Conservation (phyloP, 805 yeast genomes). For the Spathaspora boniae region DNA sequence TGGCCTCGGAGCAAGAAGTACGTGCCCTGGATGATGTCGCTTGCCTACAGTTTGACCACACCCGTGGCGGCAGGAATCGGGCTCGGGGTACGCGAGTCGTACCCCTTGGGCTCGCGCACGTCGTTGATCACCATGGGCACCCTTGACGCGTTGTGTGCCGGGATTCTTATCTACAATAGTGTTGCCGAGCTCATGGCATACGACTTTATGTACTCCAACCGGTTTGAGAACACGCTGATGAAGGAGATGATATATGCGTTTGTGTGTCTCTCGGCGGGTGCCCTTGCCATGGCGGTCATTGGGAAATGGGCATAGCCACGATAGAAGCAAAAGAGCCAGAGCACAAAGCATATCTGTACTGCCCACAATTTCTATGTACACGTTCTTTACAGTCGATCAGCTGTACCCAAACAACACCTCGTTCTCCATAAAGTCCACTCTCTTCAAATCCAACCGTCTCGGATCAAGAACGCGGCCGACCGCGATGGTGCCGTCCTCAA, state of each 20-base stretch:
- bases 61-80: constrained; percentile 36
- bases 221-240: constrained; percentile 18
- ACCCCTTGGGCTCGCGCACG: constrained; percentile 30
- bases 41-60: constrained; percentile 27
- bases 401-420: constrained; percentile 21
- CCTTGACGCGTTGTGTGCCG: constrained; percentile 34
- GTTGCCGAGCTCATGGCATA: constrained; percentile 38
- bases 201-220: constrained; percentile 32
- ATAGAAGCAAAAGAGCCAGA: neutral
- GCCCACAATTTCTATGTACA: neutral
- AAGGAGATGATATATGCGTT: constrained; percentile 22
- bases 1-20: constrained; percentile 29
- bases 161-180: constrained; percentile 34
- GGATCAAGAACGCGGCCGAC: constrained; percentile 22
- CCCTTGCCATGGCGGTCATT: constrained; percentile 30
- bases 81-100: constrained; percentile 30
- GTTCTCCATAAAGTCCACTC: constrained; percentile 35
- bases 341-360: neutral
- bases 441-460: constrained; percentile 16
- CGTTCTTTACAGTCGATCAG: constrained; percentile 3
- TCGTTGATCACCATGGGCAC: constrained; percentile 31
- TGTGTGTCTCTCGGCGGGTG: constrained; percentile 22
- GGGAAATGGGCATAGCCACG: constrained; percentile 29
- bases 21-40: constrained; percentile 32
- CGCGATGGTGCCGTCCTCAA: constrained; percentile 16